Percentiles rank a stretch among this genome's conserved stretches.
Conservation (phyloP, 495 filamentous ascomycete species). For the Aspergillus bridgeri region DNA sequence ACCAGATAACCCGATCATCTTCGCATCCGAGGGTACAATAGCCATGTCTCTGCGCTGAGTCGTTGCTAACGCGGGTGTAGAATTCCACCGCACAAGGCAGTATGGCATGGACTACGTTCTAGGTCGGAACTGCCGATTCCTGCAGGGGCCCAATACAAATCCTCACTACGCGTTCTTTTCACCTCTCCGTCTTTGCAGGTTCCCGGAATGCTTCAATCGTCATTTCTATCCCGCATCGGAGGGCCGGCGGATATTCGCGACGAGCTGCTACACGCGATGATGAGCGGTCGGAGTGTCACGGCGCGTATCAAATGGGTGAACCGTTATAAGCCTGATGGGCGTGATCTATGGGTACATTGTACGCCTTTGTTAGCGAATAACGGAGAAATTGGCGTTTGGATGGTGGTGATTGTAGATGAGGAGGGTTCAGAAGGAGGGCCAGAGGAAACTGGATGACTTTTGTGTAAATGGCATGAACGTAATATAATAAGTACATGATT, state of each 20-base stretch:
- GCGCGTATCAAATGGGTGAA: conserved; percentile 60
- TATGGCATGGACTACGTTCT: conserved; percentile 57
- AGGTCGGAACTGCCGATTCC: conserved; percentile 60
- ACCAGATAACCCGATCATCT: conserved; percentile 73
- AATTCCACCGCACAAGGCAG: conserved; percentile 62
- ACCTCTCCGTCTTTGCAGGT: conserved; percentile 59
- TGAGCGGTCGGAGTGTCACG: conserved; percentile 58
- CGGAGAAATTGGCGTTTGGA: conserved; percentile 59
- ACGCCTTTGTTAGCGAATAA: conserved; percentile 57
- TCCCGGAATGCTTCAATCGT: conserved; percentile 58
- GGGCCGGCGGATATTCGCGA: conserved; percentile 49
- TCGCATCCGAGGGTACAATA: conserved; percentile 67
- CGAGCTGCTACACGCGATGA: conserved; percentile 53
- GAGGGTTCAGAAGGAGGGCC: conserved; percentile 17
- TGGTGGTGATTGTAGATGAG: conserved; percentile 57
- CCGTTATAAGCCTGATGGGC: conserved; percentile 39
- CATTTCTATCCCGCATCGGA: conserved; percentile 56
- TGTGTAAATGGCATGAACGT: too few relatives aligned
- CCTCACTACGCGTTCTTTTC: conserved; percentile 57
- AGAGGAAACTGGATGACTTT: neutral
- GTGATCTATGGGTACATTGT: conserved; percentile 57
- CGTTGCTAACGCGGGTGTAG: conserved; percentile 22
- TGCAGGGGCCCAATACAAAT: conserved; percentile 57
- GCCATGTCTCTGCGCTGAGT: neutral
- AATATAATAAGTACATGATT: too few relatives aligned